phyloP scores from a whole-genome alignment of 345 rosid species.

The Geranium brycei region DNA sequence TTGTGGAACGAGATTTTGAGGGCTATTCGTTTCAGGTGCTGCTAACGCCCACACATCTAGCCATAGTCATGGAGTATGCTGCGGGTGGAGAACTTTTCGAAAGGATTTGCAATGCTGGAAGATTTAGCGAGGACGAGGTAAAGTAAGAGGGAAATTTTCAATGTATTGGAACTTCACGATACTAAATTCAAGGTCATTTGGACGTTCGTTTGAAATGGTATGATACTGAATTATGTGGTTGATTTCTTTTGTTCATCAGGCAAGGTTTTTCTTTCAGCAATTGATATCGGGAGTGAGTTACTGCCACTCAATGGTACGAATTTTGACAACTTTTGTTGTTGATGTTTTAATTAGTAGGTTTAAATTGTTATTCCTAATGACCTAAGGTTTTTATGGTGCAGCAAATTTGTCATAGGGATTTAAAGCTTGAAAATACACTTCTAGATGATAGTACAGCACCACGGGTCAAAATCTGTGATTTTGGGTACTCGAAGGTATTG shows the following conservation, averaged over 20 bases:
- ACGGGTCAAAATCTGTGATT: constrained; percentile 16
- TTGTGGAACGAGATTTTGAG: background rate
- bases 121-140: constrained; percentile 35
- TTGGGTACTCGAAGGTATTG: constrained; percentile 16
- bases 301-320: constrained; percentile 17
- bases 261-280: constrained; percentile 19
- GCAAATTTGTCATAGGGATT: constrained; percentile 20
- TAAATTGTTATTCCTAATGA: too few species aligned
- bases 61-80: constrained; percentile 37
- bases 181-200: background rate
- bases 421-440: constrained; percentile 18
- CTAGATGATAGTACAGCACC: constrained; percentile 15
- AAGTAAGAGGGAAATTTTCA: background rate
- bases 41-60: constrained; percentile 28
- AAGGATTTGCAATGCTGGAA: constrained; percentile 28
- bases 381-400: constrained; percentile 2
- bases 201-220: background rate
- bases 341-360: background rate
- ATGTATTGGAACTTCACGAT: background rate
- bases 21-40: constrained; percentile 18
- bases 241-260: constrained; percentile 5
- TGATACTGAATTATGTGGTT: background rate
- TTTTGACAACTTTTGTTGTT: background rate
- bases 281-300: constrained; percentile 21
- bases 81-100: constrained; percentile 35